Base-by-base conservation (phyloP, 2,329 filamentous ascomycete species). In the Fusarium sp. region DNA sequence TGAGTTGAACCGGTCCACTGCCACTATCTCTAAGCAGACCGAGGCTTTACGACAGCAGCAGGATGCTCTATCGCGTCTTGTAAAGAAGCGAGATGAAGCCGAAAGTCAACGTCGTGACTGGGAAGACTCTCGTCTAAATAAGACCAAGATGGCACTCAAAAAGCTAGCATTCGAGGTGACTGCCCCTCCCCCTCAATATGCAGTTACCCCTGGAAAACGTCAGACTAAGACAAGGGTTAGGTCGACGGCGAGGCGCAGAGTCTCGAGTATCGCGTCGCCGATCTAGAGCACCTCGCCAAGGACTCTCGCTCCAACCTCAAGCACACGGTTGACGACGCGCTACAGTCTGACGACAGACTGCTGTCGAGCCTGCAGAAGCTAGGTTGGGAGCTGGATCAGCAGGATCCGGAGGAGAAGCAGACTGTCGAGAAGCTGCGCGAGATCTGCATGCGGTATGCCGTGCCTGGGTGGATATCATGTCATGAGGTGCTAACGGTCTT, bases 331-430 rank as follows among this genome's bases (percentile, higher is more conserved):
- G 85, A 86, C 25, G 83, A 83, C 17, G 80, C 89, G 12, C 82
- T 93, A 10, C 84, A 85, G 10, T 88, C 90, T 2, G 92, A 94
- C 69, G 91, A 94, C 78, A 90, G 89, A 70, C 84, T 94, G 3
- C 83, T 94, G 2, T 85, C 88, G 22, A 90, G 90, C 68, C 83
- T 94, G 4, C 90, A 93, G 77, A 93, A 92, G 73, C 85, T 94
- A 2, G 87, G 91, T 0, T 87, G 87, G 68, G 90, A 91, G 73
- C 85, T 94, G 4, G 85, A 90, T 11, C 84, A 85, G 6, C 85
- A 87, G 56, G 84, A 87, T 27, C 84, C 85, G 0, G 86, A 89
- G 10, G 87, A 90, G 58, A 84, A 88, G 52, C 82, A 86, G 64
- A 86, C 85, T 4, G 83, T 92, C 11, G 86, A 88, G 47, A 86